Conservation (phyloP, 2,329 filamentous ascomycete genomes). For the Clonostachys solani region DNA sequence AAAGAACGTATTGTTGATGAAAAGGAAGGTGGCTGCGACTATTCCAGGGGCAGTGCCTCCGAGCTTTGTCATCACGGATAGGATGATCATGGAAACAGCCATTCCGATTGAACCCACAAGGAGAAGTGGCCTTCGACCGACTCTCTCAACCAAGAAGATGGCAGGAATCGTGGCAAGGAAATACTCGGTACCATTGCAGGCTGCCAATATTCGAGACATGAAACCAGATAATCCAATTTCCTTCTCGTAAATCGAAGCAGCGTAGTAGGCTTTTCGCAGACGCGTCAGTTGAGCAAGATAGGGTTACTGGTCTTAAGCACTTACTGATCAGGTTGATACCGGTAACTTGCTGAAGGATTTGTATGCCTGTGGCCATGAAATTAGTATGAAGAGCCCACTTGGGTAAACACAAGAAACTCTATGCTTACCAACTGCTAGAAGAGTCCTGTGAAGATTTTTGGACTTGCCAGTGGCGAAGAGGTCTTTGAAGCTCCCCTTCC, state of each 20-base stretch:
- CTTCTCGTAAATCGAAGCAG: slow-evolving; percentile 32
- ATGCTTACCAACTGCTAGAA: slow-evolving; percentile 21
- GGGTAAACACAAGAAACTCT: too few relatives aligned
- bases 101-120: neutral
- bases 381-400: too few relatives aligned
- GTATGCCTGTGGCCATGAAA: slow-evolving; percentile 4
- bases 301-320: slow-evolving; percentile 22
- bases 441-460: neutral
- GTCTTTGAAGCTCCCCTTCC: slow-evolving; percentile 11
- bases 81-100: slow-evolving; percentile 4
- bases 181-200: slow-evolving; percentile 43
- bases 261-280: neutral
- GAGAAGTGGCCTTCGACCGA: slow-evolving; percentile 36
- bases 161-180: slow-evolving; percentile 34
- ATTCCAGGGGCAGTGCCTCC: slow-evolving; percentile 2
- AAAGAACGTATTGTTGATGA: slow-evolving; percentile 63
- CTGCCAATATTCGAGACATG: slow-evolving; percentile 45
- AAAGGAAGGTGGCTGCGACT: slow-evolving; percentile 37
- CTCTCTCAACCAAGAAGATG: slow-evolving; percentile 39
- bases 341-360: slow-evolving; percentile 36
- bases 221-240: slow-evolving; percentile 34
- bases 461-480: slow-evolving; percentile 6
- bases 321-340: slow-evolving; percentile 47
- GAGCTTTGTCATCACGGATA: slow-evolving; percentile 3
- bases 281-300: neutral